phyloP scores from a whole-genome alignment of 148 eudicot species.

The Persicaria tinctoria region DNA sequence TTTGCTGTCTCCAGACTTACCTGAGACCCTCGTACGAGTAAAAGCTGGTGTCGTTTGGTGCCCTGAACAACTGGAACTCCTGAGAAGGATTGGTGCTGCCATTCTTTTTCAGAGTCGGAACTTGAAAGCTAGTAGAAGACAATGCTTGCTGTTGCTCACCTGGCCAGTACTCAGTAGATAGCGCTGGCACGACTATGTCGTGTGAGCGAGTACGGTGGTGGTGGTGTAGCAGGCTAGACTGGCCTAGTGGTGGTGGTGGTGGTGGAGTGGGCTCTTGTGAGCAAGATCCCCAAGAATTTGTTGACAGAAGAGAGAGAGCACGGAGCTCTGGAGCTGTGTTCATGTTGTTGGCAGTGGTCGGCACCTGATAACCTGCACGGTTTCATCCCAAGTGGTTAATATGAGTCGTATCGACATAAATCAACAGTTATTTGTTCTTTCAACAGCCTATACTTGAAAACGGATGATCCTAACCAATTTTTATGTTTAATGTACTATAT shows the following conservation, averaged over 20 bases:
- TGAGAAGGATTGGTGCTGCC: constrained; percentile 21
- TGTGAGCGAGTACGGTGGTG: constrained; percentile 11
- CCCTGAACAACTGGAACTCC: constrained; percentile 45
- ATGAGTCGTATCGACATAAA: too few species aligned
- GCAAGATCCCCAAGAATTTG: constrained; percentile 44
- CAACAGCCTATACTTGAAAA: too few species aligned
- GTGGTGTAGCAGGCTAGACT: constrained; percentile 16
- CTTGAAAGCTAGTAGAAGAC: constrained; percentile 19
- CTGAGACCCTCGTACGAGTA: constrained; percentile 25
- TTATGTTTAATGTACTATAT: too few species aligned
- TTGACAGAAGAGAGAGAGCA: constrained; percentile 99
- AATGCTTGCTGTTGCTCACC: constrained; percentile 16
- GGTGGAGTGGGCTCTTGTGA: constrained; percentile 13
- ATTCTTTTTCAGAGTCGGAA: neutral
- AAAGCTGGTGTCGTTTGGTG: constrained; percentile 44
- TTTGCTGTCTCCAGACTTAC: neutral
- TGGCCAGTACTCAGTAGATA: constrained; percentile 46
- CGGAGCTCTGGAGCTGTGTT: constrained; percentile 50
- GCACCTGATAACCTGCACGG: constrained; percentile 38
- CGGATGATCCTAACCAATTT: neutral
- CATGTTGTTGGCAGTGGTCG: constrained; percentile 24
- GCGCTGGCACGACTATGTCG: constrained; percentile 19
- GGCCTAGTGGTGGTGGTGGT: constrained; percentile 15
- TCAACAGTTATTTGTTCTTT: too few species aligned
- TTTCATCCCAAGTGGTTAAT: too few species aligned